phyloP scores from a whole-genome alignment of 495 filamentous ascomycete genomes.

The Alectoria sarmentosa region DNA sequence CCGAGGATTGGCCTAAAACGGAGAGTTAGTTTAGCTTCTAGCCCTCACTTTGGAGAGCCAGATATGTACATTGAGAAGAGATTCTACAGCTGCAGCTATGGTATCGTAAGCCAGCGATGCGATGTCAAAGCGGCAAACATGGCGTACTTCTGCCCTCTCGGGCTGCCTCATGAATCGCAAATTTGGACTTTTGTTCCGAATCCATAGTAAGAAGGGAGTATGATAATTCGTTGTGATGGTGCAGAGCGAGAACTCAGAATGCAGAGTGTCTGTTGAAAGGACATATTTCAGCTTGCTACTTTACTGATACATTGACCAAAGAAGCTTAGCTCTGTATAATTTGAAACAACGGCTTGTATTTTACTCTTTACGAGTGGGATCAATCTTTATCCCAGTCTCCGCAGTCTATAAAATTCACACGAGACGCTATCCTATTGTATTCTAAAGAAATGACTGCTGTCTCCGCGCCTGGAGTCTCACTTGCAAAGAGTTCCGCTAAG shows the following conservation, averaged over 20 bases:
- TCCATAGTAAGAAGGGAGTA: constrained; percentile 31
- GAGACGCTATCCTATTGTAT: neutral
- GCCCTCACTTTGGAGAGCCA: constrained; percentile 11
- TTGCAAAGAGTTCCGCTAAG: constrained; percentile 44
- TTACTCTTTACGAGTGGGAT: neutral
- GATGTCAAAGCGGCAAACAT: constrained; percentile 19
- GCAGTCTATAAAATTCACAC: neutral
- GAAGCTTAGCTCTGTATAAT: neutral
- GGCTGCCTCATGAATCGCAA: constrained; percentile 81
- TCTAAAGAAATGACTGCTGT: constrained; percentile 8
- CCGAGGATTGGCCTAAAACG: constrained; percentile 64
- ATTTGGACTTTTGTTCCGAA: constrained; percentile 49
- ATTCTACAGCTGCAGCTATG: constrained; percentile 52
- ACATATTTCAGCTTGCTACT: neutral
- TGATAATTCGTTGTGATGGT: neutral
- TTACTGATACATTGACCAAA: constrained; percentile 11
- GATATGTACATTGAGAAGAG: constrained; percentile 57
- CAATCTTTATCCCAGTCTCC: neutral
- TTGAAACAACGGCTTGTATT: neutral
- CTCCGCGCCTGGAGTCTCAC: neutral
- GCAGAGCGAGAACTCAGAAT: neutral
- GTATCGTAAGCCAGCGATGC: constrained; percentile 20
- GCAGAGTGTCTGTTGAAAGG: too few species aligned
- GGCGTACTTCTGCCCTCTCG: constrained; percentile 75
- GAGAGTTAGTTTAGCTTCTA: neutral